Evolutionary conservation across 176 grass and related monocot genomes (phyloP).

Genomic region (Neostapfia colusana): DNA sequence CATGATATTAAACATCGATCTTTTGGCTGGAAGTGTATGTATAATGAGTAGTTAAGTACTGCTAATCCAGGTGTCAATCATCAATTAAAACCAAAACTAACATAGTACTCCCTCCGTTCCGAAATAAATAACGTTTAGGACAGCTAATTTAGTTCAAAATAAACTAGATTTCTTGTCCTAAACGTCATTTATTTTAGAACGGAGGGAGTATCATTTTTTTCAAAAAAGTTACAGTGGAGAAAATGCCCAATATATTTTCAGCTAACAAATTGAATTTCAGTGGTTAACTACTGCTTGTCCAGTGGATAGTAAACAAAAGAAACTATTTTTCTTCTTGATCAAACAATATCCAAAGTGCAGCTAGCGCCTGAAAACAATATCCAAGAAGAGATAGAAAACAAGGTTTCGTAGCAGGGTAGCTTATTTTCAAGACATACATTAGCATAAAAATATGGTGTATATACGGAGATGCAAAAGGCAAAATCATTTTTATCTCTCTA

Average conservation of each 20-base stretch:
- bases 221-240: not conserved
- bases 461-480: not conserved
- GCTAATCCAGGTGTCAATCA: not conserved
- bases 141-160: too few species aligned
- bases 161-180: too few species aligned
- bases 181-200: too few species aligned
- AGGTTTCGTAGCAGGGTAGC: not conserved
- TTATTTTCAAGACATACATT: conserved; percentile 1
- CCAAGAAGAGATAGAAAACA: not conserved
- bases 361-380: not conserved
- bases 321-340: not conserved
- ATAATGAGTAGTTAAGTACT: not conserved
- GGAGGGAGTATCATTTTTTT: too few species aligned
- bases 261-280: not conserved
- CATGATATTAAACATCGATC: not conserved
- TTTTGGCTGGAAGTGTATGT: not conserved
- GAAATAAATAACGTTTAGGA: too few species aligned
- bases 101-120: too few species aligned
- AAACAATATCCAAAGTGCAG: not conserved
- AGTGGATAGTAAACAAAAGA: not conserved
- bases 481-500: conserved; percentile 23
- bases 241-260: not conserved
- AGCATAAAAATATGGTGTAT: conserved; percentile 60
- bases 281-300: not conserved
- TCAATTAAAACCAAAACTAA: not conserved